Base-by-base conservation (phyloP, 2,329 filamentous ascomycete genomes). In the Colletotrichum sp. region DNA sequence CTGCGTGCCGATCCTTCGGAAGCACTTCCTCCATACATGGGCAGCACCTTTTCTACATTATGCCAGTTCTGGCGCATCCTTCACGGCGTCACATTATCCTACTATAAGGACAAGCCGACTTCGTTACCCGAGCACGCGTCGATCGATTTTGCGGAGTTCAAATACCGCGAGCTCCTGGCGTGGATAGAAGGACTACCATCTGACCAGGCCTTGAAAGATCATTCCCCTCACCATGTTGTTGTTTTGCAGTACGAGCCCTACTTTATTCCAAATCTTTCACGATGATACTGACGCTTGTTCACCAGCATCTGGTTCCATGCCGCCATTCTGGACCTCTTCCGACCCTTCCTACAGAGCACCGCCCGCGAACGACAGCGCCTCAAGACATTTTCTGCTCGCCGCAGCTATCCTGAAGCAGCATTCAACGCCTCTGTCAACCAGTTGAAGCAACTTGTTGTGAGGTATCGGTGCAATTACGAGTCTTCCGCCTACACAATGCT, bases 291-390 rank as follows among this genome's bases (percentile, higher is more conserved):
- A 60, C 12, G 28, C 24, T 6, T 34, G 21, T 13, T 12, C 16
- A 16, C n/a, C 52, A 87, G 85, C 68, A 83, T 87, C n/a, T 87
- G 84, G 85, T 78, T 86, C 8, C 85, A 87, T 52, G 81, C 81
- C 10, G 82, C 81, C 13, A 79, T 87, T 18, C 81, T 87, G 6
- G 82, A 84, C 26, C 81, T 87, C 10, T 83, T 85, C n/a, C 78
- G 79, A 3, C 84, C 82, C 2, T 83, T 83, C 52, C 65, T 80
- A 3, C 64, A 66, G 6, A 66, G 69, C 2, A 13, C 60, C 0
- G 28, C 68, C 2, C 68, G 55, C 5, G 39, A 78, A 32, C 76
- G 65, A 9, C 55, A 63, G 6, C 71, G 76, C 9, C 59, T 83
- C 16, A 78, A 57, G 65, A 85, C 85, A 2, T 86, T 87, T 70